Evolutionary conservation across 108 stramenopile genomes (phyloP), one percentile per base, ranked within the genome.

Genomic region (Fragilaria crotonensis): DNA sequence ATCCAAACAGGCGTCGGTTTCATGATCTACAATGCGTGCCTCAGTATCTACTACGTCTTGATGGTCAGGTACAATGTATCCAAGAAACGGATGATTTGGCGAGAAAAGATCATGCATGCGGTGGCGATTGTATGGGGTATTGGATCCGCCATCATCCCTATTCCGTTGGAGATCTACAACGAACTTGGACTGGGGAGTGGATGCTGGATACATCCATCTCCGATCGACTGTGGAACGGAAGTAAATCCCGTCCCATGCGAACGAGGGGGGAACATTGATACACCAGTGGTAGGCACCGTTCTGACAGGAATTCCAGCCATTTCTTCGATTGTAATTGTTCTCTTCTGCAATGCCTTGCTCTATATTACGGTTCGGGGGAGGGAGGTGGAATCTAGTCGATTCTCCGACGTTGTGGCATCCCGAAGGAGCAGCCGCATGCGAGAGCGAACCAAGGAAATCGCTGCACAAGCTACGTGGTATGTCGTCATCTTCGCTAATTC

Each of bases 11-110:
- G 63, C 22, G 49, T 68, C 9, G 66, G 58, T 1, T 26, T 29
- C 31, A 27, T 47, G 2, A 30, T 70, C 28, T 66, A 72, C 63
- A 70, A 70, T 30, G 63, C 57, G 1, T 68, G 57, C 33, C 52
- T 78, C 2, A 31, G 53, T 0, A 18, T 70, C 19, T 78, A 73
- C 55, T 78, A 78, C 48, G 30, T 78, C 18, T 36, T 78, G 27
- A 48, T 50, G 4, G 67, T 78, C 23, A 57, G 51, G 28, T 62
- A 66, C 22, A 54, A 54, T 41, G 36, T n/a, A 45, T 11, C 26
- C 36, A 14, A 41, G 14, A 41, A 41, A 14, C 7, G 33, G 25
- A n/a, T 78, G 5, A 14, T 4, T 21, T 18, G 29, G 17, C 36
- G 59, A 5, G 70, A 67, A 56, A 31, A 36, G 21, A 47, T 25